Conservation (phyloP, 2,329 filamentous ascomycete genomes). For the Zalaria obscura region DNA sequence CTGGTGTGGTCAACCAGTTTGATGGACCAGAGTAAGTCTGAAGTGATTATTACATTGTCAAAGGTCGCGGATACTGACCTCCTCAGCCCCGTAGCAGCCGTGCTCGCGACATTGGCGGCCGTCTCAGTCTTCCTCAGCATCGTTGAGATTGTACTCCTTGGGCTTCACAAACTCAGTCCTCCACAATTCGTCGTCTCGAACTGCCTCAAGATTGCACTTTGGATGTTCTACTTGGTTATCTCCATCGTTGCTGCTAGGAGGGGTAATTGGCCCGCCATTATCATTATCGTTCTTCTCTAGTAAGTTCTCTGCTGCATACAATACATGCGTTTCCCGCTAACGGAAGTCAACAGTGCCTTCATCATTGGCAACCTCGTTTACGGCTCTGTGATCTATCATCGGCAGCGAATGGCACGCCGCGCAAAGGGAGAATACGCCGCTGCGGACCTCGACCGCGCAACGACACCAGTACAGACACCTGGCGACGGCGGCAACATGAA, state of each 20-base stretch:
- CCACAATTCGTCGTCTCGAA: constrained; percentile 11
- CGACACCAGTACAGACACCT: not conserved
- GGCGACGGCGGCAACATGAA: not conserved
- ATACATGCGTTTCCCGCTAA: not conserved
- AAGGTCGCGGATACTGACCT: not conserved
- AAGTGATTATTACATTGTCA: no score
- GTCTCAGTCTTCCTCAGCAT: constrained; percentile 14
- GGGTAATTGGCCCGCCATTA: constrained; percentile 6
- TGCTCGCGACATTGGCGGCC: constrained; percentile 10
- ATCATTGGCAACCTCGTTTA: constrained; percentile 26
- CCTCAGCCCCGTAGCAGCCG: constrained; percentile 8
- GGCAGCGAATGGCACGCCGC: constrained; percentile 12
- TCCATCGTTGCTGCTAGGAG: constrained; percentile 4
- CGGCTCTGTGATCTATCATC: constrained; percentile 20
- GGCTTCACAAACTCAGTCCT: constrained; percentile 11
- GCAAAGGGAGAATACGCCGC: constrained; percentile 14
- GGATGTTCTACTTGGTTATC: constrained; percentile 11
- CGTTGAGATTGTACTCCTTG: constrained; percentile 13
- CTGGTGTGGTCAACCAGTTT: no score
- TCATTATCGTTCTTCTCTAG: constrained; percentile 19
- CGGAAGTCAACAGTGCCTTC: constrained; percentile 13
- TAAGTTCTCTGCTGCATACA: constrained; percentile 11
- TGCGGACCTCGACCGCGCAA: not conserved
- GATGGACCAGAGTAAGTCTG: no score
- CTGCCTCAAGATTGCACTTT: constrained; percentile 11